Evolutionary conservation across 352 stramenopile genomes (phyloP), one percentile per base, ranked within the genome.

Genomic region (Phytophthora gonapodyides): DNA sequence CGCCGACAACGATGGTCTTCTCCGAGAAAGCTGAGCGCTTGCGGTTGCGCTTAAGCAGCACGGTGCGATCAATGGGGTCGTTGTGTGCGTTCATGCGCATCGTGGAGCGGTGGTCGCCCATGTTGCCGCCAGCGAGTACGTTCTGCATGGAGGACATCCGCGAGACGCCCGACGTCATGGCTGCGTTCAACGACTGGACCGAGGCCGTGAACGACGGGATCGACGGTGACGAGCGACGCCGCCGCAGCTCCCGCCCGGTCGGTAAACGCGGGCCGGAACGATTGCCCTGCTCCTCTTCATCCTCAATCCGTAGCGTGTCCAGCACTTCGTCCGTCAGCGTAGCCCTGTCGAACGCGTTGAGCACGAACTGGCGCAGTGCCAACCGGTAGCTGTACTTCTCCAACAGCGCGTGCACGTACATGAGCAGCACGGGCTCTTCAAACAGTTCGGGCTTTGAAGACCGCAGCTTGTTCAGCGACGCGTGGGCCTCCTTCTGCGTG

Each of bases 1-100:
- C 87, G 34, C 87, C 87, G 1, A 96, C 84, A 43, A 94, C 87
- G 57, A 96, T 96, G n/a, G 81, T 94, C 64, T 89, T 90, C 66
- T 93, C 82, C 1, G 80, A 91, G 57, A 85, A 84, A 47, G 80
- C 71, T 10, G 70, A 75, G 45, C 82, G 82, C 61, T 92, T 92
- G 33, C 78, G 78, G 55, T 76, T 93, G 19, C 85, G 83, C 70
- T 93, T 93, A 27, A 94, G 78, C 62, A 92, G 53, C 33, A 91
- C 81, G 15, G 82, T 80, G 53, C 80, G 83, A 54, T 91, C 80
- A 37, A 91, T 83, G 15, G 76, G 83, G 33, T 89, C 81, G 37
- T 75, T 78, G 50, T 82, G 68, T 19, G 57, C 56, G 42, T 83
- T 91, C 67, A 88, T 67, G 2, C 87, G 83, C 56, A 87, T 71